phyloP scores from a whole-genome alignment of 1,284 basidiomycete species.

The Trichosporon asahii region DNA sequence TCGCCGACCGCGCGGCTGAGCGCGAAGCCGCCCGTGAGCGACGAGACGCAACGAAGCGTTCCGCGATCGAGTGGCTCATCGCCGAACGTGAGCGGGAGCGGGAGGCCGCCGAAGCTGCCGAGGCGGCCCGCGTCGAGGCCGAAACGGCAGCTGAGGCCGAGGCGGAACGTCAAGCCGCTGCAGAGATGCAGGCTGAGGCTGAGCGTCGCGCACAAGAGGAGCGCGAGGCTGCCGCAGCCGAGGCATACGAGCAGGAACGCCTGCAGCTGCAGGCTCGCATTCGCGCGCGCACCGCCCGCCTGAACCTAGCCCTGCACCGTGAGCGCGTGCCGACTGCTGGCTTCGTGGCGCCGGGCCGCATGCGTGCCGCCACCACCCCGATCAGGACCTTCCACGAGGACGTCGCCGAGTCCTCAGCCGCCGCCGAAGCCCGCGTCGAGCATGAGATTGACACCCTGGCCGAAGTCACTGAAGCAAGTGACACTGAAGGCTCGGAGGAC shows the following conservation, averaged over 20 bases:
- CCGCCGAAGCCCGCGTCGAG: not conserved
- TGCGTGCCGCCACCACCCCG: constrained; percentile 1
- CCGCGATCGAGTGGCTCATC: not conserved
- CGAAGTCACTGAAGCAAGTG: not conserved
- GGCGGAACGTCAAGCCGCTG: not conserved
- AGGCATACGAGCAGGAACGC: not conserved
- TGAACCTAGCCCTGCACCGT: not conserved
- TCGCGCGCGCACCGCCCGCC: not conserved
- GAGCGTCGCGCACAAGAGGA: not conserved
- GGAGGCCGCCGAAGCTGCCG: constrained; percentile 8
- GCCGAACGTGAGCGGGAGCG: constrained; percentile 2
- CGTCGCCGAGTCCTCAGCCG: too few species aligned
- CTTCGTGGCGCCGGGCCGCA: not conserved
- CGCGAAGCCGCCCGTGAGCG: not conserved
- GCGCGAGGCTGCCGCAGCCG: not conserved
- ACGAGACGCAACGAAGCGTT: not conserved
- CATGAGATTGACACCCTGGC: not conserved
- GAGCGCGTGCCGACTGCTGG: not conserved
- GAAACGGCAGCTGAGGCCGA: constrained; percentile 1
- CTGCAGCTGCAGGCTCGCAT: not conserved
- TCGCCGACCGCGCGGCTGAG: not conserved
- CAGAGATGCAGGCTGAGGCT: not conserved
- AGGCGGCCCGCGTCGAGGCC: constrained; percentile 6
- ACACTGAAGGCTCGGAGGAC: not conserved
- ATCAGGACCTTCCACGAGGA: not conserved